Percentiles rank a stretch among this genome's conserved stretches.
Conservation (phyloP, 306 rosid species). For the Clitoria ternatea region DNA sequence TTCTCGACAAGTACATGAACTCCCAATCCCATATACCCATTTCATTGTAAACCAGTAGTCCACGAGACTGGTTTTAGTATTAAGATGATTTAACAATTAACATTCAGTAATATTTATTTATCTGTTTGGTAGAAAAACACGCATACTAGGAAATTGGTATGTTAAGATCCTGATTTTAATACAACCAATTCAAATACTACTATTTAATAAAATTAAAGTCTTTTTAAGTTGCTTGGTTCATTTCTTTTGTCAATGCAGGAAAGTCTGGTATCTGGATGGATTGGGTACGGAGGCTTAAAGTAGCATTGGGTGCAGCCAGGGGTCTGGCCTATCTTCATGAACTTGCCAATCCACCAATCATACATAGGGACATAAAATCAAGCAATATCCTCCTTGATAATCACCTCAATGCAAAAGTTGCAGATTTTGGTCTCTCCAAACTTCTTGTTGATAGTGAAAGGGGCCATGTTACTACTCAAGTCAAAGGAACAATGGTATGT, state of each 20-base stretch:
- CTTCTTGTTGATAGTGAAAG: constrained; percentile 54
- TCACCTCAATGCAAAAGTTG: constrained; percentile 60
- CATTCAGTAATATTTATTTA: background rate
- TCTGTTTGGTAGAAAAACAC: background rate
- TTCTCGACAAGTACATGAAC: background rate
- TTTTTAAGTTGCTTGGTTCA: background rate
- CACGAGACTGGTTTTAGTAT: background rate
- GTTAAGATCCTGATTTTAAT: background rate
- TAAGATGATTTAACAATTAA: background rate
- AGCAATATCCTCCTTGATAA: constrained; percentile 70
- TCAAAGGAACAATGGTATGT: constrained; percentile 87
- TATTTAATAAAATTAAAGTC: background rate
- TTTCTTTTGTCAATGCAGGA: constrained; percentile 43
- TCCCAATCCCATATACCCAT: background rate
- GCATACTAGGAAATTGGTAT: background rate
- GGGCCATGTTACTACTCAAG: constrained; percentile 74
- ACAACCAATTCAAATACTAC: background rate
- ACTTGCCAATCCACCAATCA: constrained; percentile 76
- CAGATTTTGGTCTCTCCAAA: constrained; percentile 89
- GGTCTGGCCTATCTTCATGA: constrained; percentile 85
- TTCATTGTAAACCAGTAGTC: background rate
- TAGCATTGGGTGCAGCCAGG: constrained; percentile 66
- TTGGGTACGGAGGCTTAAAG: constrained; percentile 67
- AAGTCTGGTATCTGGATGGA: constrained; percentile 66
- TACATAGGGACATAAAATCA: constrained; percentile 84